These are phyloP conservation scores for Cyberlindnera petersonii DNA, from an alignment of 805 yeast species.

Conservation along the genomic window DNA sequence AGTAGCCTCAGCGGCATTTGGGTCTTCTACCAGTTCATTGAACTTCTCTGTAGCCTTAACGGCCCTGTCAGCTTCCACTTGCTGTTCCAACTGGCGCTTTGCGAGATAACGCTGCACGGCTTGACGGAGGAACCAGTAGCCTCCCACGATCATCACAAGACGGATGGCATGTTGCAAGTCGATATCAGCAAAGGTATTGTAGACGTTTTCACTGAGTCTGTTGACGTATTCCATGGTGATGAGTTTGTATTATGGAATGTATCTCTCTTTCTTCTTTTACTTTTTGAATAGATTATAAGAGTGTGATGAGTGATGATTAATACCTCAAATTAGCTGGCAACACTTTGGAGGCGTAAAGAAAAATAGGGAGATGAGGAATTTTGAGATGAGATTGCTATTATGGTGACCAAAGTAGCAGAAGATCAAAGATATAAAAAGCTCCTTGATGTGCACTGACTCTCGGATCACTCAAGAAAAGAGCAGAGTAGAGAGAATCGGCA, in stretches of 20 bases:
- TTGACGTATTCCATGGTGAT: slow-evolving; percentile 8
- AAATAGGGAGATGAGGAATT: too few species aligned
- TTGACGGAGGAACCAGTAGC: slow-evolving; percentile 56
- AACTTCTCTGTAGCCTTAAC: slow-evolving; percentile 35
- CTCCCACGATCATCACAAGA: slow-evolving; percentile 52
- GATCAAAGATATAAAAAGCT: too few species aligned
- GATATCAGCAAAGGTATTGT: slow-evolving; percentile 28
- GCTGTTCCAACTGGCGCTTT: slow-evolving; percentile 50
- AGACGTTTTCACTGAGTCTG: slow-evolving; percentile 6
- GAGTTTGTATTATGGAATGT: background rate
- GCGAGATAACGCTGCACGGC: slow-evolving; percentile 55
- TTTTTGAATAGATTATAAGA: too few species aligned
- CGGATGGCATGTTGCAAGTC: slow-evolving; percentile 44
- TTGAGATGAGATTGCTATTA: too few species aligned
- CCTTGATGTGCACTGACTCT: too few species aligned
- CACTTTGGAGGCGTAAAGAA: too few species aligned
- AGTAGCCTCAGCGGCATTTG: slow-evolving; percentile 34
- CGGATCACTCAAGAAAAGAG: too few species aligned
- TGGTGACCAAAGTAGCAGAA: too few species aligned
- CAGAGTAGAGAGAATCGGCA: too few species aligned
- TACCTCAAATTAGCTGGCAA: too few species aligned
- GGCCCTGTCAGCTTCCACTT: slow-evolving; percentile 44
- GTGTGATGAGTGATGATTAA: too few species aligned
- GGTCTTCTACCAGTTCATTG: slow-evolving; percentile 32
- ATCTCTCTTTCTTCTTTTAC: too few species aligned